These are phyloP conservation scores for Podosphaera fusca DNA, from an alignment of 2,329 filamentous ascomycete species.

Conservation along the genomic window DNA sequence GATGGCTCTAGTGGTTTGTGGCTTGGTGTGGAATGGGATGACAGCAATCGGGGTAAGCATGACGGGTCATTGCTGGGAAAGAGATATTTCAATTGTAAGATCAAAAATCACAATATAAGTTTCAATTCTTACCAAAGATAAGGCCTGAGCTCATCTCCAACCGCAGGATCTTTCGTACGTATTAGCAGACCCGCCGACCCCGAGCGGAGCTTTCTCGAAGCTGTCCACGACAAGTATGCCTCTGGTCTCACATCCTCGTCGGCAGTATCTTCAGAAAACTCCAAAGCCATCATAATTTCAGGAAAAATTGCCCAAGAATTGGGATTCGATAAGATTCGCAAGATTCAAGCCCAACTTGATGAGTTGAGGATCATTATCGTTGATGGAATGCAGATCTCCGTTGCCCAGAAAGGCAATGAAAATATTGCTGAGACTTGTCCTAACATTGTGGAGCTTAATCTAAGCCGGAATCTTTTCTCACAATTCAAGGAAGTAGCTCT, in stretches of 20 bases:
- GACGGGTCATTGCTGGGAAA: conserved; percentile 59
- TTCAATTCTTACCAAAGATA: conserved; percentile 5
- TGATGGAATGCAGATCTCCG: conserved; percentile 45
- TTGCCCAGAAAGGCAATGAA: conserved; percentile 16
- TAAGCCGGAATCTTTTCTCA: conserved; percentile 66
- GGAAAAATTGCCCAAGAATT: conserved; percentile 79
- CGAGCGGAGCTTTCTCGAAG: conserved; percentile 52
- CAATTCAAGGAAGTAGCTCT: conserved; percentile 39
- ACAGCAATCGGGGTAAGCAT: conserved; percentile 68
- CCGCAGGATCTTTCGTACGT: conserved; percentile 69
- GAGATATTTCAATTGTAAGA: conserved; percentile 62
- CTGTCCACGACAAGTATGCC: conserved; percentile 66
- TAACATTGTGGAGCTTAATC: conserved; percentile 53
- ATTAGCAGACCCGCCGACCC: conserved; percentile 47
- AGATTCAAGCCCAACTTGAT: conserved; percentile 52
- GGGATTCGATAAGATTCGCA: conserved; percentile 79
- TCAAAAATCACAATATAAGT: background rate
- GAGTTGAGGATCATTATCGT: conserved; percentile 65
- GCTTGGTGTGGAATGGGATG: conserved; percentile 96
- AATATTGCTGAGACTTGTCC: conserved; percentile 31
- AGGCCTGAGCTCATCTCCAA: conserved; percentile 39
- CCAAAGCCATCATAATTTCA: conserved; percentile 41
- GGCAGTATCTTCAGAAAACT: conserved; percentile 12
- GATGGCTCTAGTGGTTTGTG: conserved; percentile 44
- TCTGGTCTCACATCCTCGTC: conserved; percentile 21